These are phyloP conservation scores for Aphanomyces astaci DNA, from an alignment of 352 stramenopile genomes.

Conservation along the genomic window DNA sequence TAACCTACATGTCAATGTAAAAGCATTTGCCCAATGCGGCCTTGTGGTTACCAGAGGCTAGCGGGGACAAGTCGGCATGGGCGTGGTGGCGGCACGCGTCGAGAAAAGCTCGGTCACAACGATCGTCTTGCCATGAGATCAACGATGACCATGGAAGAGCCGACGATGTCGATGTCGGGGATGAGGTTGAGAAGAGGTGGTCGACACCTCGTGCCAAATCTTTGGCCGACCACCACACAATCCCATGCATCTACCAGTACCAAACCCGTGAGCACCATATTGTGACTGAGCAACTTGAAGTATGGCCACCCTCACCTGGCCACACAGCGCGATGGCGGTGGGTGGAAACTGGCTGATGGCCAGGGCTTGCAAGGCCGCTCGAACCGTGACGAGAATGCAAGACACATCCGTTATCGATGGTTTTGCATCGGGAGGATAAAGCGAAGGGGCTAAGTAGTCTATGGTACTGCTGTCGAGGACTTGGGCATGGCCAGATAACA, in stretches of 20 bases:
- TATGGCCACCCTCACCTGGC: constrained; percentile 36
- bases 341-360: constrained; percentile 43
- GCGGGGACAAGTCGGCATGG: not conserved
- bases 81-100: constrained; percentile 29
- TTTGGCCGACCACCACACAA: constrained; percentile 67
- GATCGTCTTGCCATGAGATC: constrained; percentile 74
- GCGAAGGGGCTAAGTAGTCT: constrained; percentile 22
- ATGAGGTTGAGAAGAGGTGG: constrained; percentile 27
- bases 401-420: not conserved
- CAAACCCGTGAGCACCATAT: not conserved
- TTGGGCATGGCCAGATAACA: constrained; percentile 33
- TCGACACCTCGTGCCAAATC: constrained; percentile 29
- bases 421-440: not conserved
- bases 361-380: constrained; percentile 3
- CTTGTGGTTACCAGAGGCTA: constrained; percentile 13
- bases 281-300: not conserved
- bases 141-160: constrained; percentile 58
- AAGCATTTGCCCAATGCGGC: too few relatives aligned
- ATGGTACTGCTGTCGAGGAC: constrained; percentile 34
- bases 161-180: not conserved
- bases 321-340: constrained; percentile 55
- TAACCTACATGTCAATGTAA: too few relatives aligned
- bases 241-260: constrained; percentile 65
- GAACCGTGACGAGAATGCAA: not conserved
- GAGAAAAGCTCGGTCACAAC: constrained; percentile 54